Conservation (phyloP, 352 stramenopile species). For the Globisporangium paddicum region DNA sequence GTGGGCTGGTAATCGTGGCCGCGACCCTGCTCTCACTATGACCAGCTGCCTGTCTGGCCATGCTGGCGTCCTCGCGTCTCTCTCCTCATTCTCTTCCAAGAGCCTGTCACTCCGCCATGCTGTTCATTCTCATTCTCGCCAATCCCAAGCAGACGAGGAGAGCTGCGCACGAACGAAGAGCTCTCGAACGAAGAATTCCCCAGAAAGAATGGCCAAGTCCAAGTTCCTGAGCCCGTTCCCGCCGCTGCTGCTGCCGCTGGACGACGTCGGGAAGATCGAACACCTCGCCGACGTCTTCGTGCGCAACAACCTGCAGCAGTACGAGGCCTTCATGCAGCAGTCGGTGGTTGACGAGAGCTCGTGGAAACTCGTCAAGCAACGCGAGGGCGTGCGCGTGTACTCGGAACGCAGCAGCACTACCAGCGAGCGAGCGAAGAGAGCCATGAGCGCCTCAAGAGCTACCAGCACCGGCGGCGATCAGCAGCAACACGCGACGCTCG, state of each 20-base stretch:
- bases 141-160: not conserved
- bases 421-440: conserved; percentile 6
- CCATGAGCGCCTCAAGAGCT: not conserved
- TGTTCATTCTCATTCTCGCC: no score
- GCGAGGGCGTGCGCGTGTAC: conserved; percentile 31
- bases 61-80: no score
- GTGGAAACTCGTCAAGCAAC: conserved; percentile 32
- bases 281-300: conserved; percentile 24
- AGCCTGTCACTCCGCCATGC: no score
- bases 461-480: not conserved
- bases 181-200: not conserved
- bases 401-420: conserved; percentile 20
- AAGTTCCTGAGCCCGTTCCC: conserved; percentile 24
- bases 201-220: not conserved
- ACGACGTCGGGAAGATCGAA: conserved; percentile 21
- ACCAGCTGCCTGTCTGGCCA: not conserved
- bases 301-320: conserved; percentile 19
- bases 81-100: no score
- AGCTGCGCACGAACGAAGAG: not conserved
- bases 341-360: conserved; percentile 20
- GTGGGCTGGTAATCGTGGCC: no score
- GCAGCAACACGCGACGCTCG: not conserved
- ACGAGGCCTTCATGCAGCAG: conserved; percentile 21
- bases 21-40: no score
- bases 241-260: conserved; percentile 20